Percentiles rank a stretch among this genome's conserved stretches.
These are phyloP conservation scores for Coemansia brasiliensis DNA, from an alignment of 192 early-diverging fungal genomes.

Conservation along the genomic window DNA sequence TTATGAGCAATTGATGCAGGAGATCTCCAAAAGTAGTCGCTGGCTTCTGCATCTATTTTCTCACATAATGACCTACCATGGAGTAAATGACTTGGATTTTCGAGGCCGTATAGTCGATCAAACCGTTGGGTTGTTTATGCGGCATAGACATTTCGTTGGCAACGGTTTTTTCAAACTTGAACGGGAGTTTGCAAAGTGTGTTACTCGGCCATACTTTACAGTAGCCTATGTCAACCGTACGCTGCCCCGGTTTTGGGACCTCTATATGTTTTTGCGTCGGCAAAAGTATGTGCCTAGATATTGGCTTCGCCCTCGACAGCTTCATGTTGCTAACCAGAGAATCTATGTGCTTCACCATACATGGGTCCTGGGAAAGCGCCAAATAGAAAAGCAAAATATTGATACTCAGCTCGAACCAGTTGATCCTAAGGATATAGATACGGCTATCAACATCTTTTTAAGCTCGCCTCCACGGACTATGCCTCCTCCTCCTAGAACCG, in stretches of 20 bases:
- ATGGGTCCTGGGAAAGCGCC: constrained; percentile 14
- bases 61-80: constrained; percentile 27
- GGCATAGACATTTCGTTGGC: constrained; percentile 19
- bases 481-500: background rate
- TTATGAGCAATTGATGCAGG: constrained; percentile 28
- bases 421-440: constrained; percentile 3
- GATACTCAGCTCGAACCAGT: constrained; percentile 2
- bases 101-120: constrained; percentile 12
- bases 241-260: constrained; percentile 31
- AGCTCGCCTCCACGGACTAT: background rate
- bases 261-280: constrained; percentile 44
- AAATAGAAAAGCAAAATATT: constrained; percentile 14
- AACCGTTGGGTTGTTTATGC: constrained; percentile 13
- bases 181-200: constrained; percentile 17
- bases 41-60: constrained; percentile 20
- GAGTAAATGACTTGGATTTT: constrained; percentile 7
- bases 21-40: background rate
- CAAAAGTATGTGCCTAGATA: constrained; percentile 24
- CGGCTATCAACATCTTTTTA: constrained; percentile 19
- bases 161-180: constrained; percentile 37
- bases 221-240: constrained; percentile 6
- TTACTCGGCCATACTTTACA: constrained; percentile 19
- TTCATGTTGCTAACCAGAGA: background rate
- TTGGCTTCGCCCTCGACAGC: constrained; percentile 17
- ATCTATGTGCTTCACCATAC: constrained; percentile 9